A percentile compares a stretch with the other conserved stretches of the same genome.
These are phyloP conservation scores for Tulasnella sp. DNA, from an alignment of 768 basidiomycete species.

Conservation along the genomic window DNA sequence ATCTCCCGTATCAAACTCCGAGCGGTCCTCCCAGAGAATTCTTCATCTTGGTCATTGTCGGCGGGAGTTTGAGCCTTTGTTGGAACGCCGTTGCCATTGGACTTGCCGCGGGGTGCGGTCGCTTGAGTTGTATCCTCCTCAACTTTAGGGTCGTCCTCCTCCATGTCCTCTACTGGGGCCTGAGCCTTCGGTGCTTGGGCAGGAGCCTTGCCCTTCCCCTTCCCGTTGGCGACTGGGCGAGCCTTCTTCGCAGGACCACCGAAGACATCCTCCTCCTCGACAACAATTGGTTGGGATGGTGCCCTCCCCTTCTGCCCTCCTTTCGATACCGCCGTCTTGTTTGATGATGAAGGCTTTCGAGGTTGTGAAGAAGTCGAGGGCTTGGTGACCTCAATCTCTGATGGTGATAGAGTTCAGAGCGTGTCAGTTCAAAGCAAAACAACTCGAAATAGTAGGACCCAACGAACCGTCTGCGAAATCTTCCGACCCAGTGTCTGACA, in stretches of 20 bases:
- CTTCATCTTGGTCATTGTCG: not conserved
- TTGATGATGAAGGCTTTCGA: not conserved
- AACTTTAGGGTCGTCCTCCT: slow-evolving; percentile 1
- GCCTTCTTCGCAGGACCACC: not conserved
- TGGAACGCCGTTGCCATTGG: not conserved
- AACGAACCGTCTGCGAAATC: not conserved
- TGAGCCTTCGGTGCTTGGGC: not conserved
- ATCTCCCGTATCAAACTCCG: not conserved
- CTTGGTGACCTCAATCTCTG: not conserved
- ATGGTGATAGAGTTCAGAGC: not conserved
- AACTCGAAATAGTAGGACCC: not conserved
- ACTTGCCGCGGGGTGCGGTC: not conserved
- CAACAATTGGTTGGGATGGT: not conserved
- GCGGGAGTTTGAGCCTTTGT: slow-evolving; percentile 6
- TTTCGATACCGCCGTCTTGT: not conserved
- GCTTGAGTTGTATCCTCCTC: not conserved
- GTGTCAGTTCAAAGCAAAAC: slow-evolving; percentile 4
- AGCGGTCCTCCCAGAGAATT: not conserved
- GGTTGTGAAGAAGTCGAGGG: not conserved
- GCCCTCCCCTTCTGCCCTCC: not conserved
- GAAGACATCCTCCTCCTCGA: not conserved
- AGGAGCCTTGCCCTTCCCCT: not conserved
- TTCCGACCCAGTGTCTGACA: not conserved
- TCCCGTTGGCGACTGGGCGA: not conserved
- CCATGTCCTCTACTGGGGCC: not conserved